phyloP scores from a whole-genome alignment of 176 grass and related monocot species.

The Zoysia japonica region DNA sequence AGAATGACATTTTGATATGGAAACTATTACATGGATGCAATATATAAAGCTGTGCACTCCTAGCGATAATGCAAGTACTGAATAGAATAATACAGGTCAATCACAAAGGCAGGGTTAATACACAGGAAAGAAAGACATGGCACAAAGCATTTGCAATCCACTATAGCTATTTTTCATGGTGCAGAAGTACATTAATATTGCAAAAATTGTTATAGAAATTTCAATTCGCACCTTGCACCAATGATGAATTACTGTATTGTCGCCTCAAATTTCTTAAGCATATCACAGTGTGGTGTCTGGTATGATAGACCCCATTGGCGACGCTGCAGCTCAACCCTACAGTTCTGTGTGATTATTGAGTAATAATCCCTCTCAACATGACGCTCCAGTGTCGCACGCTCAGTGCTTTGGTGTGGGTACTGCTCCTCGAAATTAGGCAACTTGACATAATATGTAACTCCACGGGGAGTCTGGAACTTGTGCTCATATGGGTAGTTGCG shows the following conservation, averaged over 20 bases:
- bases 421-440: constrained; percentile 78
- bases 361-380: constrained; percentile 84
- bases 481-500: constrained; percentile 66
- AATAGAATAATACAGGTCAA: not conserved
- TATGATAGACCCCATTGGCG: constrained; percentile 75
- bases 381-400: constrained; percentile 61
- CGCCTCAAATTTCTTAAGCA: constrained; percentile 71
- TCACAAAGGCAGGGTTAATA: constrained; percentile 7
- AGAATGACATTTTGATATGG: not conserved
- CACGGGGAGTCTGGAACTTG: constrained; percentile 62
- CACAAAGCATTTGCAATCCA: constrained; percentile 2
- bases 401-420: constrained; percentile 71
- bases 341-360: constrained; percentile 66
- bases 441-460: constrained; percentile 82
- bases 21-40: constrained; percentile 11
- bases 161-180: not conserved
- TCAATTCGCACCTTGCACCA: constrained; percentile 42
- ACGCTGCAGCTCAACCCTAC: constrained; percentile 81
- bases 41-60: not conserved
- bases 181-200: not conserved
- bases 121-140: not conserved
- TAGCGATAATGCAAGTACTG: not conserved
- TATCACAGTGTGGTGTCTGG: constrained; percentile 75
- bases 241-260: constrained; percentile 38
- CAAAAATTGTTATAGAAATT: constrained; percentile 33